Evolutionary conservation across 768 basidiomycete species (phyloP).

Genomic region (Goffeauzyma gilvescens): DNA sequence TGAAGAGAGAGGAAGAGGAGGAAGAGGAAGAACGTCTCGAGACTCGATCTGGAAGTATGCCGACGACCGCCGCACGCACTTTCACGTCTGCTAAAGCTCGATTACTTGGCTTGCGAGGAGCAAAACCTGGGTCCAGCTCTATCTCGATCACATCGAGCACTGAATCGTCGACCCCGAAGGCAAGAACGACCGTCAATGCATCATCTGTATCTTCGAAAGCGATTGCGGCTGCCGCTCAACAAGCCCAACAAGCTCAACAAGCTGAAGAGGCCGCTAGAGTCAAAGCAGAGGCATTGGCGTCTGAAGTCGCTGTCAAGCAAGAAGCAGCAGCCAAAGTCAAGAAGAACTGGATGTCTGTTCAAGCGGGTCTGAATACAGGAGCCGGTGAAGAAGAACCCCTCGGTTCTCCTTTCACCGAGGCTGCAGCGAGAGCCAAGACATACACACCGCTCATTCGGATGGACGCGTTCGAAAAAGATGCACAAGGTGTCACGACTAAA

Average conservation of each 20-base stretch:
- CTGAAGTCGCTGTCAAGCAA: constrained; percentile 3
- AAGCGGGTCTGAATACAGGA: constrained; percentile 8
- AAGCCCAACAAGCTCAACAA: constrained; percentile 18
- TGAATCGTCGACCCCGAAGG: no score
- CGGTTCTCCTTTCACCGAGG: constrained; percentile 4
- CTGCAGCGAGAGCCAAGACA: constrained; percentile 5
- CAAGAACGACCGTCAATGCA: constrained; percentile 7
- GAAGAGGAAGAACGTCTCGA: constrained; percentile 26
- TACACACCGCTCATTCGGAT: constrained; percentile 9
- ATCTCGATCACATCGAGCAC: no score
- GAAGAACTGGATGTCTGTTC: constrained; percentile 7
- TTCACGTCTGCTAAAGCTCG: constrained; percentile 8
- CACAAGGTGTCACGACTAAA: not conserved
- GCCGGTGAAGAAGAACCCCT: constrained; percentile 3
- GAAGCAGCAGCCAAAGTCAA: constrained; percentile 13
- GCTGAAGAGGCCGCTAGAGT: constrained; percentile 5
- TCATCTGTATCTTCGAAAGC: constrained; percentile 12
- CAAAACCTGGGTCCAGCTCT: no score
- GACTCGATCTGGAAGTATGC: constrained; percentile 5
- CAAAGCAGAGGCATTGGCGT: not conserved
- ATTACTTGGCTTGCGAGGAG: constrained; percentile 5
- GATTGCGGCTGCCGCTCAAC: constrained; percentile 14
- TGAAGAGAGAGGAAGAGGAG: constrained; percentile 18
- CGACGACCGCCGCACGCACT: not conserved
- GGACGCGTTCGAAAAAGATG: constrained; percentile 20